Evolutionary conservation across 1,139 yeast genomes (phyloP).

Genomic region (Yamadazyma diospyri): DNA sequence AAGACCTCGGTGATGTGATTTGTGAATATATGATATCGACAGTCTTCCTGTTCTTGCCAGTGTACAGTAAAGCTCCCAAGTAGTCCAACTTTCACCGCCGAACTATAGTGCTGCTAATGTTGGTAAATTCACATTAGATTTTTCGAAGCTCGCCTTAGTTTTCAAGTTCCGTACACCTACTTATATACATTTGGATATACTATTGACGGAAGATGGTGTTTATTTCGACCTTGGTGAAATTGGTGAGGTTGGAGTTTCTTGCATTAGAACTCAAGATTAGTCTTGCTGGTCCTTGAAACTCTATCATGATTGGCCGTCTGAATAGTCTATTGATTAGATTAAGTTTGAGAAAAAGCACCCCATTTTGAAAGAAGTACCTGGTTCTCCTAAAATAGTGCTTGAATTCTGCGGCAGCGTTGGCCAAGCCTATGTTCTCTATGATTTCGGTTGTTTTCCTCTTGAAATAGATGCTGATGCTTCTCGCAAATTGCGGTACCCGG

Average conservation of each 20-base stretch:
- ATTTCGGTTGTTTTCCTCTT: neutral
- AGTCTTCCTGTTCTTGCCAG: too few species aligned
- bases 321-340: constrained; percentile 13
- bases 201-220: constrained; percentile 5
- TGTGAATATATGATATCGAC: too few species aligned
- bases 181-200: too few species aligned
- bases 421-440: constrained; percentile 7
- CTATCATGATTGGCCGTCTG: constrained; percentile 20
- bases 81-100: too few species aligned
- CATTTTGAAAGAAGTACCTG: constrained; percentile 8
- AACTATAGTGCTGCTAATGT: too few species aligned
- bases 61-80: too few species aligned
- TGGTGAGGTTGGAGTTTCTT: constrained; percentile 11
- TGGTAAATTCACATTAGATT: too few species aligned
- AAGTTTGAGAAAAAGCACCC: constrained; percentile 11
- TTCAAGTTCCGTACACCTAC: too few species aligned
- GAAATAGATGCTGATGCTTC: neutral
- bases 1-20: too few species aligned
- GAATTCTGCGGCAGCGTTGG: constrained; percentile 7
- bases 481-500: constrained; percentile 1
- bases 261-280: constrained; percentile 20
- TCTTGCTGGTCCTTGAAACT: constrained; percentile 26
- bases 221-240: constrained; percentile 24
- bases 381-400: neutral
- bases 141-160: too few species aligned